Conservation (phyloP, 1,284 basidiomycete genomes). For the Cutaneotrichosporon cavernicola region DNA sequence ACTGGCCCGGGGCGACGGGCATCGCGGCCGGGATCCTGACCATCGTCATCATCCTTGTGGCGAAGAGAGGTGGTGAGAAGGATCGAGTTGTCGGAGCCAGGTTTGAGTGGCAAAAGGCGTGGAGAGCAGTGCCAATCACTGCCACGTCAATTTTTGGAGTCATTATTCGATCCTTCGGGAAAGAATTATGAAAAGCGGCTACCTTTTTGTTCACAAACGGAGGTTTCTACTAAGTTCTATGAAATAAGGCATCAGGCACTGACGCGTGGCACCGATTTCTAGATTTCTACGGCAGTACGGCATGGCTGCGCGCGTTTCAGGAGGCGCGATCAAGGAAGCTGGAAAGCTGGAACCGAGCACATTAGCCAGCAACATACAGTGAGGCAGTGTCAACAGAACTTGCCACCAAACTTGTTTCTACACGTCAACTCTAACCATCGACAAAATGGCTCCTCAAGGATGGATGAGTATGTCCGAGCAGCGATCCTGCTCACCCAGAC, state of each 20-base stretch:
- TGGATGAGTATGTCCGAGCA: slow-evolving; percentile 39
- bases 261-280: not conserved
- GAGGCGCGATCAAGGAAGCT: too few species aligned
- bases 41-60: slow-evolving; percentile 16
- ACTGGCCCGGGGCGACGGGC: slow-evolving; percentile 9
- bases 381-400: not conserved
- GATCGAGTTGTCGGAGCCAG: not conserved
- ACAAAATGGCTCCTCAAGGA: slow-evolving; percentile 16
- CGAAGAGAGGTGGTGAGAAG: slow-evolving; percentile 3
- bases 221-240: slow-evolving; percentile 6
- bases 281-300: not conserved
- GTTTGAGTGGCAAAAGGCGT: slow-evolving; percentile 9
- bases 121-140: not conserved
- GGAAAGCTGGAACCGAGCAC: too few species aligned
- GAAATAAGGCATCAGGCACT: not conserved
- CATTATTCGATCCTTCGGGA: not conserved
- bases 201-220: not conserved
- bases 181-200: not conserved
- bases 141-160: not conserved
- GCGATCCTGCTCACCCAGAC: slow-evolving; percentile 6
- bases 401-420: not conserved
- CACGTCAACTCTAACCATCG: not conserved
- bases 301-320: not conserved
- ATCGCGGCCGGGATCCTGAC: slow-evolving; percentile 17
- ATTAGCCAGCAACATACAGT: not conserved